Conservation (phyloP, 164 flowering plant genomes). For the Vitis cinerea region DNA sequence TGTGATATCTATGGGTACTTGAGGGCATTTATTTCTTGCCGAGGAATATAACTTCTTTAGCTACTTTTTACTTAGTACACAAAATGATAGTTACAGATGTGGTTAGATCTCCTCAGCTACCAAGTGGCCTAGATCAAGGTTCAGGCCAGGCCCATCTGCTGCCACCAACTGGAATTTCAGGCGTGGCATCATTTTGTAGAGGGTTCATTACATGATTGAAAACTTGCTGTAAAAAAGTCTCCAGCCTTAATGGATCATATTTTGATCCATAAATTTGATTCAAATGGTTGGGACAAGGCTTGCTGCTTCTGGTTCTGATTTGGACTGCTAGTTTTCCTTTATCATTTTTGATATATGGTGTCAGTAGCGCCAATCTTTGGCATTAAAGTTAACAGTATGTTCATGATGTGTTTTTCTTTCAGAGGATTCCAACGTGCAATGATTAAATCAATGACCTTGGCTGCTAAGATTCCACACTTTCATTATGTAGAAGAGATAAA, state of each 20-base stretch:
- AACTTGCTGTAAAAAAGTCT: no score
- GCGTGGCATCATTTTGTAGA: no score
- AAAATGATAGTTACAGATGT: no score
- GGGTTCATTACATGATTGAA: no score
- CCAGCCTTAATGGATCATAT: no score
- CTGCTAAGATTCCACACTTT: constrained; percentile 95
- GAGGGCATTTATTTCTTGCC: background rate
- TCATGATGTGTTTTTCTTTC: constrained; percentile 16
- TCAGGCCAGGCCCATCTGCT: no score
- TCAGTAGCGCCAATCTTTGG: background rate
- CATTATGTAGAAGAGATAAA: constrained; percentile 91
- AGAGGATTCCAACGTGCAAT: constrained; percentile 94
- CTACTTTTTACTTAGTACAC: no score
- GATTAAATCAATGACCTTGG: constrained; percentile 93
- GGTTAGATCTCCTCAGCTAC: no score
- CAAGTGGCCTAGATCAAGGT: no score
- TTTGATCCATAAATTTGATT: no score
- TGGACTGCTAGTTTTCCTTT: background rate
- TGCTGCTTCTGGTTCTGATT: background rate
- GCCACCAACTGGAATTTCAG: no score
- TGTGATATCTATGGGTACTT: background rate
- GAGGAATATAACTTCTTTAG: background rate
- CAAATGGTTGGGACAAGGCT: no score
- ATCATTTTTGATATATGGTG: background rate
- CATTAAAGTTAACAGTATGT: background rate